Evolutionary conservation across 345 rosid genomes (phyloP), one percentile per base, ranked within the genome.

Genomic region (Brassica cretica): DNA sequence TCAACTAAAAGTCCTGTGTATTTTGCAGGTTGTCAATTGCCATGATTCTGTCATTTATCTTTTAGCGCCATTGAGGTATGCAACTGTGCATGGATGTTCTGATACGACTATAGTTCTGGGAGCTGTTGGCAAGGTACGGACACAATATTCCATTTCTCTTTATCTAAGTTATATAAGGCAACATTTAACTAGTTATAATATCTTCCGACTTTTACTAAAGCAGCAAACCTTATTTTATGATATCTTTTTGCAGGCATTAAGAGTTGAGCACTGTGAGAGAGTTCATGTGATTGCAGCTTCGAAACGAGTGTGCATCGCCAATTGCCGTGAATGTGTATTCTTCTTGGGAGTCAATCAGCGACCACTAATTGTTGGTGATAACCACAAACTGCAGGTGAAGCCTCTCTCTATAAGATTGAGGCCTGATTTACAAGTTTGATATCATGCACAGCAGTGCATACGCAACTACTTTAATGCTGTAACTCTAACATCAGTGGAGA

Each of bases 251-350:
- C 89, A 96, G 99, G 93, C 98, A 64, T 86, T 93, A 41, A 88
- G 94, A 87, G 82, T 96, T 80, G 99, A 96, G 77, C 99, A 96
- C 76, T 96, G 99, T 73, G 99, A 96, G 80, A 90, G 99, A 78
- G 99, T 96, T 77, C 99, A 96, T 88, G 92, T 96, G 73, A 90
- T 93, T 78, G 86, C 86, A 21, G 94, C 96, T 15, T 84, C 98
- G 61, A 96, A 90, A 78, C 90, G 98, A 82, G 88, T 91, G 63
- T 90, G 97, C 85, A 90, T 96, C 62, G 98, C 94, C 70, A 96
- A 90, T 82, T 96, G 99, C 77, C 97, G 97, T 10, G 99, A 96
- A 80, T 96, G 99, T 60, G 81, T 91, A 35, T 93, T 96, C 89
- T 96, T 91, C 84, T 85, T 96, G 79, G 99, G 99, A 72, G 99